Conservation (phyloP, 2,329 filamentous ascomycete species). For the Fusarium poae region DNA sequence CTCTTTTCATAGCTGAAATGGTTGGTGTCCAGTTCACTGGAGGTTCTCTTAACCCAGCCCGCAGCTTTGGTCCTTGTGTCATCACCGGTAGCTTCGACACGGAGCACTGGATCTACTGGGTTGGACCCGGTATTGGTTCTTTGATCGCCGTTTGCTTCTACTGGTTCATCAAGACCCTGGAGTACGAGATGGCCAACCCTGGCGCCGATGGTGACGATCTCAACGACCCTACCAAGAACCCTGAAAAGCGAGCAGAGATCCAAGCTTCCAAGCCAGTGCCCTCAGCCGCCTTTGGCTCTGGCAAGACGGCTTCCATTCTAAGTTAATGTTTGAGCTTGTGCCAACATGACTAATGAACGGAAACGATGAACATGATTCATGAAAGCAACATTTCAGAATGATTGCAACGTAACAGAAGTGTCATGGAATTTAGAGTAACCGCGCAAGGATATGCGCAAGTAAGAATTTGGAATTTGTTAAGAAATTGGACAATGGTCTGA, state of each 20-base stretch:
- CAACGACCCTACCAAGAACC: conserved; percentile 61
- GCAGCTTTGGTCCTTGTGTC: conserved; percentile 62
- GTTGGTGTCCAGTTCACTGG: conserved; percentile 63
- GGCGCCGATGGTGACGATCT: conserved; percentile 60
- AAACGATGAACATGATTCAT: conserved; percentile 11
- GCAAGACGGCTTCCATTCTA: conserved; percentile 43
- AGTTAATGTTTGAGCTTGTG: conserved; percentile 25
- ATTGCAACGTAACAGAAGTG: not conserved
- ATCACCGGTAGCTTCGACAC: conserved; percentile 56
- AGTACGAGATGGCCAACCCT: conserved; percentile 62
- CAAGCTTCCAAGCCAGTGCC: conserved; percentile 32
- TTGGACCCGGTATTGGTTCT: conserved; percentile 53
- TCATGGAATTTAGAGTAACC: not conserved
- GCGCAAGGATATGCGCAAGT: not conserved
- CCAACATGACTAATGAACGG: conserved; percentile 17
- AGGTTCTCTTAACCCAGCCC: conserved; percentile 62
- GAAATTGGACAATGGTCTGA: not conserved
- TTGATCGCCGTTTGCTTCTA: conserved; percentile 56
- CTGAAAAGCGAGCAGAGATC: conserved; percentile 55
- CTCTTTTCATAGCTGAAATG: conserved; percentile 61
- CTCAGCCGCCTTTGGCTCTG: conserved; percentile 32
- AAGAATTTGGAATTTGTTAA: not conserved
- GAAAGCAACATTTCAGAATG: conserved; percentile 4
- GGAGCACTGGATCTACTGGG: conserved; percentile 64
- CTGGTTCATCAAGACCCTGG: conserved; percentile 57